Evolutionary conservation across 208 protist genomes (phyloP).

Genomic region (Leishmania lainsoni): DNA sequence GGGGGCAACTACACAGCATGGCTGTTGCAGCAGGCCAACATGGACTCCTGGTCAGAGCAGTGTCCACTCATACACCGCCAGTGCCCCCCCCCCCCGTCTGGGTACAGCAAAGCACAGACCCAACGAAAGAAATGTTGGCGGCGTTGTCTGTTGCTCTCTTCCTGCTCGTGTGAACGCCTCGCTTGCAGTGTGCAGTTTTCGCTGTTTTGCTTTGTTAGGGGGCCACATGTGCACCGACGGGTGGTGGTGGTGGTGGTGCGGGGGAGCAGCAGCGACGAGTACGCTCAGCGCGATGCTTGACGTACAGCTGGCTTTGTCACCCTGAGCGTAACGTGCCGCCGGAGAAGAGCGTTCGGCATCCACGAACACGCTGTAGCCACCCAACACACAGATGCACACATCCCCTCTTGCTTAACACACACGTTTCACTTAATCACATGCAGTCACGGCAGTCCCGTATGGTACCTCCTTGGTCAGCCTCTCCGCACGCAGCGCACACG

Average conservation of each 20-base stretch:
- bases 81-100: neutral
- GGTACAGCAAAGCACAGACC: neutral
- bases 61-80: neutral
- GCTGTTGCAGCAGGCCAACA: neutral
- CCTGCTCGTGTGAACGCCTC: neutral
- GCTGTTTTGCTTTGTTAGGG: neutral
- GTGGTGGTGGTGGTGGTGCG: neutral
- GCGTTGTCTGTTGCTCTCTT: neutral
- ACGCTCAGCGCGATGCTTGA: neutral
- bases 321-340: neutral
- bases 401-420: neutral
- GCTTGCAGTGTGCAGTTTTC: neutral
- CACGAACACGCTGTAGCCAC: neutral
- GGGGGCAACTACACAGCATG: neutral
- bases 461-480: neutral
- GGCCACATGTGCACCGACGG: neutral
- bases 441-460: neutral
- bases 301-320: neutral
- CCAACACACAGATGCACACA: neutral
- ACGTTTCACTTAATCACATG: neutral
- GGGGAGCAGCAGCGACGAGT: no score
- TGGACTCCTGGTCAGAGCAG: neutral
- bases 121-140: neutral
- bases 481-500: neutral
- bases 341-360: neutral